Base-by-base conservation (phyloP, 2,329 filamentous ascomycete genomes). In the Botrytis elliptica region DNA sequence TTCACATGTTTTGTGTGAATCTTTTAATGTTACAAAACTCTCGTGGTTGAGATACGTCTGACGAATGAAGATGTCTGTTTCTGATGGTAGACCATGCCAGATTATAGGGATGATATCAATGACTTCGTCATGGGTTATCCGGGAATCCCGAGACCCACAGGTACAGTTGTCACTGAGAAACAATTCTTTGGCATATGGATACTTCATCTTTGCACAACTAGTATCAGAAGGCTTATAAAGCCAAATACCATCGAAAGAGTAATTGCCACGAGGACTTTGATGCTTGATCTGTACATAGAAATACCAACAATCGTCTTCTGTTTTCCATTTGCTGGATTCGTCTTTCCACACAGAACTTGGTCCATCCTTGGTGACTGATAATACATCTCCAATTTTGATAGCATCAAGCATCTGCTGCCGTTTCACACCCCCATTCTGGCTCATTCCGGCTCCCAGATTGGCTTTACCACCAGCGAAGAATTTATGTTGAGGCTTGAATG, bases 91-190 rank as follows among this genome's bases (percentile, higher is more conserved):
- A 0, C 85, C 85, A 10, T 88, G 88, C 81, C 88, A 90, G 75
- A 88, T 85, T 0, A 95, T 86, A 0, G 84, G 76, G 59, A 92
- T 87, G 1, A 87, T 87, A 0, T 84, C 85, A 0, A 89, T 78
- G 0, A 94, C 84, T 49, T 93, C 86, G 0, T 86, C 81, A 1
- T 86, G 85, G 0, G 84, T 77, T 4, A 93, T 84, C 42, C 85
- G 85, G 18, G 59, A 60, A 29, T 29, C 46, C 0, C 82, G 74
- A 0, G 73, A 74, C 0, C 62, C 65, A 75, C 93, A 96, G 1
- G 90, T 92, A 82, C 93, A 95, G 74, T 94, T 89, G 69, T 94
- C 88, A 0, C 90, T 93, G 0, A 95, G 82, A 75, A 96, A 96
- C 0, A 96, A 81, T 81, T 97, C 93, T 70, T 94, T 92, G 0